These are phyloP conservation scores for Phaeomoniella chlamydospora DNA, from an alignment of 2,329 filamentous ascomycete genomes.

Conservation along the genomic window DNA sequence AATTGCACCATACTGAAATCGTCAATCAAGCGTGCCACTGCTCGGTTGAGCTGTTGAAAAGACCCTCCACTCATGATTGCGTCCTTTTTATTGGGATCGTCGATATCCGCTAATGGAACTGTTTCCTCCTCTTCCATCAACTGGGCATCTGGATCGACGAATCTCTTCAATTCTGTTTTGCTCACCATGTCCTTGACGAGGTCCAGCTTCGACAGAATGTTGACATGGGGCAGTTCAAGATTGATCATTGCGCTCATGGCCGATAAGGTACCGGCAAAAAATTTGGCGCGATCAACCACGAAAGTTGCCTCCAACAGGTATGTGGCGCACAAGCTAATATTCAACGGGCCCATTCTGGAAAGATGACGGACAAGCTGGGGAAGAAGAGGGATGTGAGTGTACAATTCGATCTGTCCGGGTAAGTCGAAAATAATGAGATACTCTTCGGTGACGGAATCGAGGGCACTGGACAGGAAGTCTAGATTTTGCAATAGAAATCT, in stretches of 20 bases:
- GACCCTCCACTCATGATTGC: slow-evolving; percentile 67
- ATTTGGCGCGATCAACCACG: slow-evolving; percentile 89
- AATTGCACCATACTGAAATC: slow-evolving; percentile 98
- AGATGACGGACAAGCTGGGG: slow-evolving; percentile 73
- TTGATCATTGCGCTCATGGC: slow-evolving; percentile 99
- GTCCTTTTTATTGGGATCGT: slow-evolving; percentile 46
- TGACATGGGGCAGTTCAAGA: slow-evolving; percentile 93
- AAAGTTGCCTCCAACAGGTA: slow-evolving; percentile 95
- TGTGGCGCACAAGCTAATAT: slow-evolving; percentile 81
- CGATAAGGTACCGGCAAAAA: slow-evolving; percentile 87
- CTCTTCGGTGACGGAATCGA: slow-evolving; percentile 79
- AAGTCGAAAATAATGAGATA: slow-evolving; percentile 98
- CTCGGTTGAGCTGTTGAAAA: slow-evolving; percentile 71
- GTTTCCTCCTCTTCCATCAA: slow-evolving; percentile 68
- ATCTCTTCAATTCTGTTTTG: slow-evolving; percentile 78
- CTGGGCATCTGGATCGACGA: slow-evolving; percentile 71
- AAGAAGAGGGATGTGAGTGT: slow-evolving; percentile 89
- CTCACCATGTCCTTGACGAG: slow-evolving; percentile 79
- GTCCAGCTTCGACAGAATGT: slow-evolving; percentile 96
- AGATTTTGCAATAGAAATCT: slow-evolving; percentile 80
- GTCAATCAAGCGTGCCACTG: slow-evolving; percentile 83
- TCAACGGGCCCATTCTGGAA: slow-evolving; percentile 62
- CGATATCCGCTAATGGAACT: slow-evolving; percentile 37
- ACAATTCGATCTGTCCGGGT: slow-evolving; percentile 96
- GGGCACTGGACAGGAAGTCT: slow-evolving; percentile 73